Conservation (phyloP, 345 rosid species). For the Melastoma malabathricum region DNA sequence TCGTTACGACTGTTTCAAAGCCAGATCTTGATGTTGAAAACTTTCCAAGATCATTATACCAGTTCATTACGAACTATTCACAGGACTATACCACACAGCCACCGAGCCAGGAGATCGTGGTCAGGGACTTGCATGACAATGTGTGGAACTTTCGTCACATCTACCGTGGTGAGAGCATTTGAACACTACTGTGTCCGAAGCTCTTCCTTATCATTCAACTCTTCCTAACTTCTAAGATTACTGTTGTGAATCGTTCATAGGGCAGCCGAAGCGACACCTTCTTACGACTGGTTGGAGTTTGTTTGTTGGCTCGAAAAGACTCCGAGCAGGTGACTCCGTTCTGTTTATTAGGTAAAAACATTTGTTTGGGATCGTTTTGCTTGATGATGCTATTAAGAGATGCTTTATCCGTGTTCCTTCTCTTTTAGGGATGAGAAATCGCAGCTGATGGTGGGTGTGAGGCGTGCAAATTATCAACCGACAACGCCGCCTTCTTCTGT, state of each 20-base stretch:
- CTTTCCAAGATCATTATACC: too few species aligned
- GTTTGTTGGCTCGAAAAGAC: slow-evolving; percentile 90
- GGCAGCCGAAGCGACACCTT: slow-evolving; percentile 99
- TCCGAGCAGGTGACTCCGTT: slow-evolving; percentile 94
- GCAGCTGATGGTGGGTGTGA: slow-evolving; percentile 80
- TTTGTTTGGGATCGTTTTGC: too few species aligned
- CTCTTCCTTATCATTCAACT: neutral
- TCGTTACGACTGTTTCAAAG: too few species aligned
- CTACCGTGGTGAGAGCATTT: slow-evolving; percentile 46
- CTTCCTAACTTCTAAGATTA: neutral
- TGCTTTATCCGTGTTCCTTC: neutral
- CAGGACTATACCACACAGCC: slow-evolving; percentile 95
- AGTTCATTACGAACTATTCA: neutral
- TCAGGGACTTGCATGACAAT: slow-evolving; percentile 83
- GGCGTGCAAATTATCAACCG: slow-evolving; percentile 89
- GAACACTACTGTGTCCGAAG: too few species aligned
- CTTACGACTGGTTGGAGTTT: slow-evolving; percentile 97
- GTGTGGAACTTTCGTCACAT: slow-evolving; percentile 97
- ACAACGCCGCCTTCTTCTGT: slow-evolving; percentile 82
- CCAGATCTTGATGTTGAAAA: too few species aligned
- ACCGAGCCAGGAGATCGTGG: slow-evolving; percentile 92
- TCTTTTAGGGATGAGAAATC: slow-evolving; percentile 78
- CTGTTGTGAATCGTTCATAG: slow-evolving; percentile 18
- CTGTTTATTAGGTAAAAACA: slow-evolving; percentile 65
- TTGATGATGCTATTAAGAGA: too few species aligned